These are phyloP conservation scores for Leccinum ambiguum DNA, from an alignment of 1,284 basidiomycete genomes.

Conservation along the genomic window DNA sequence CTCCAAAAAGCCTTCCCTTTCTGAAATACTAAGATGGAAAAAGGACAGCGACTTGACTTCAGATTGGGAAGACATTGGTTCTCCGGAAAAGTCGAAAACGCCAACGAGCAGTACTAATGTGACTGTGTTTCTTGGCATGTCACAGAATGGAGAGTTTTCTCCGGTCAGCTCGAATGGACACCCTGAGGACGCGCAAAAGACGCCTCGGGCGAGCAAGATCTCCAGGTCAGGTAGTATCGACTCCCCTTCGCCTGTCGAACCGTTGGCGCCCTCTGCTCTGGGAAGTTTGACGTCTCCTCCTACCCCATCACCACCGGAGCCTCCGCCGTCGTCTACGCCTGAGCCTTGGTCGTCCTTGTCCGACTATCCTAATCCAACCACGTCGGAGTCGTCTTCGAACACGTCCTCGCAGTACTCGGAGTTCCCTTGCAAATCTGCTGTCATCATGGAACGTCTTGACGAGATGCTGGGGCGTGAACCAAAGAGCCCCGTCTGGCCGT, in stretches of 20 bases:
- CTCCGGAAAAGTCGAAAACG: conserved; percentile 43
- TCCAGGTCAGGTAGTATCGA: conserved; percentile 28
- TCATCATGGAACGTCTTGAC: conserved; percentile 66
- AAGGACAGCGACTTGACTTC: conserved; percentile 54
- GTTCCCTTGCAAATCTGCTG: conserved; percentile 36
- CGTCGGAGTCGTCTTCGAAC: conserved; percentile 46
- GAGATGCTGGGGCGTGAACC: conserved; percentile 63
- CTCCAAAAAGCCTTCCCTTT: conserved; percentile 60
- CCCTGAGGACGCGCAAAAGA: conserved; percentile 31
- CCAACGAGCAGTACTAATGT: conserved; percentile 47
- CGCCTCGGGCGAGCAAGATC: conserved; percentile 34
- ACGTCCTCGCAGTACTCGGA: conserved; percentile 47
- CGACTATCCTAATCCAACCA: conserved; percentile 40
- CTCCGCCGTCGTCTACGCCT: conserved; percentile 63
- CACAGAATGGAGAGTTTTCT: conserved; percentile 25
- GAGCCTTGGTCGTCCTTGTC: conserved; percentile 53
- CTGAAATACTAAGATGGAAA: conserved; percentile 55
- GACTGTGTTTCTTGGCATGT: conserved; percentile 35
- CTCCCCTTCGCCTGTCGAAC: conserved; percentile 28
- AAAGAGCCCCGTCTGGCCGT: conserved; percentile 59
- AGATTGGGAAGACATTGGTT: conserved; percentile 64
- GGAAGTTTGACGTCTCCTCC: conserved; percentile 34
- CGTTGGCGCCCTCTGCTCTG: conserved; percentile 19
- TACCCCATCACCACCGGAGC: conserved; percentile 54
- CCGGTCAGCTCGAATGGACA: conserved; percentile 28